phyloP scores from a whole-genome alignment of 1,284 basidiomycete genomes.

The Pseudozyma thailandica region DNA sequence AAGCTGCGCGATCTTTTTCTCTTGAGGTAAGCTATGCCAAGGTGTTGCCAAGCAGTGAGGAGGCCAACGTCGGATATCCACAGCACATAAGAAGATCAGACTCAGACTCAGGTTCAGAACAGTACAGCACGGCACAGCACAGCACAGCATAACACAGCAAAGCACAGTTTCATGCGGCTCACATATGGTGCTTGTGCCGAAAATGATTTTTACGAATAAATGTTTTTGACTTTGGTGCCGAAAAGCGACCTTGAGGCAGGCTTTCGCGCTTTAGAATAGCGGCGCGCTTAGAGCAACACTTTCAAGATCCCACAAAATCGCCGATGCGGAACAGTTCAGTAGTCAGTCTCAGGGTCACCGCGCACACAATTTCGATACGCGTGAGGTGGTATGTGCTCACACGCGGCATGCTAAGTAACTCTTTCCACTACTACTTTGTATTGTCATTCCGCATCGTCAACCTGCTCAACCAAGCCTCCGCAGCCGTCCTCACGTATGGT shows the following conservation, averaged over 20 bases:
- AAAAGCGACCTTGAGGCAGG: neutral
- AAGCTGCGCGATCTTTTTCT: neutral
- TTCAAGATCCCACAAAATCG: neutral
- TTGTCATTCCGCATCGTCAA: too few species aligned
- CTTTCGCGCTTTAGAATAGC: neutral
- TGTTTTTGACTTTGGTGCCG: neutral
- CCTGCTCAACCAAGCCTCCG: neutral
- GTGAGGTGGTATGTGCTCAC: too few species aligned
- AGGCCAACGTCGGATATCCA: neutral
- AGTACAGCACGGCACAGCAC: conserved; percentile 6
- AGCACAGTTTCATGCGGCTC: too few species aligned
- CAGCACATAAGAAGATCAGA: neutral
- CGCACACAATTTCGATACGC: too few species aligned
- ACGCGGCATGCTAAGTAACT: too few species aligned
- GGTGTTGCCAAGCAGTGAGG: neutral
- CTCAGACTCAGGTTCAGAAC: too few species aligned
- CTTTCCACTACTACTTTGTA: too few species aligned
- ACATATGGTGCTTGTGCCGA: too few species aligned
- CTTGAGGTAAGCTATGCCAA: neutral
- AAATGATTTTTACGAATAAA: too few species aligned
- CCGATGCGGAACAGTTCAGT: too few species aligned
- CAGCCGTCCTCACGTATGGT: neutral
- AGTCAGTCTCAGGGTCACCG: too few species aligned
- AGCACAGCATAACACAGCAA: conserved; percentile 7
- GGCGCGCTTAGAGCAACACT: too few species aligned